Conservation (phyloP, 305 asterid genomes). For the Fraxinus platypoda region DNA sequence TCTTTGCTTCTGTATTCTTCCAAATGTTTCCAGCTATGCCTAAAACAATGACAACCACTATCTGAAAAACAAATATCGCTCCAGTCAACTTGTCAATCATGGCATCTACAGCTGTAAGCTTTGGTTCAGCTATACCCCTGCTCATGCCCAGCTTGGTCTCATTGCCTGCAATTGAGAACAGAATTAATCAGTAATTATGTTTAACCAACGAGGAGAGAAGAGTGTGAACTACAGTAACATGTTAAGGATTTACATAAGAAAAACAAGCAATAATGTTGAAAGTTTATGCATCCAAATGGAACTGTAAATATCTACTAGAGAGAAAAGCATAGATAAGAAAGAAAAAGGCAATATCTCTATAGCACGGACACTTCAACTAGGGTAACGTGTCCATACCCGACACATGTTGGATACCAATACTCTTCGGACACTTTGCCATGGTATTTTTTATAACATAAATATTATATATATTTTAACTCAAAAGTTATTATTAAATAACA, state of each 20-base stretch:
- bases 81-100: constrained; percentile 99
- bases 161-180: constrained; percentile 55
- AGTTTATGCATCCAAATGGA: constrained; percentile 13
- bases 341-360: not conserved
- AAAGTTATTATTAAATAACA: too few relatives aligned
- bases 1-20: constrained; percentile 97
- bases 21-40: constrained; percentile 96
- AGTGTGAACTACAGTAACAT: not conserved
- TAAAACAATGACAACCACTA: constrained; percentile 88
- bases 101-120: constrained; percentile 98
- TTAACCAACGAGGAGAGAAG: constrained; percentile 9
- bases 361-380: too few relatives aligned
- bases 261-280: constrained; percentile 9
- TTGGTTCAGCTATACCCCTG: constrained; percentile 97
- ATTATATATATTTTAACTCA: too few relatives aligned
- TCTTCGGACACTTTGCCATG: too few relatives aligned
- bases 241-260: constrained; percentile 15
- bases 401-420: too few relatives aligned
- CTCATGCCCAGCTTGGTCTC: constrained; percentile 99
- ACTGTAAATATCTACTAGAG: constrained; percentile 2
- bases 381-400: too few relatives aligned
- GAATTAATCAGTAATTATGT: not conserved
- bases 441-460: not conserved
- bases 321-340: not conserved
- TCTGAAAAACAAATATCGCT: constrained; percentile 93